Evolutionary conservation across 208 protist species (phyloP), one percentile per base, ranked within the genome.

Genomic region (Trypanosoma vivax): DNA sequence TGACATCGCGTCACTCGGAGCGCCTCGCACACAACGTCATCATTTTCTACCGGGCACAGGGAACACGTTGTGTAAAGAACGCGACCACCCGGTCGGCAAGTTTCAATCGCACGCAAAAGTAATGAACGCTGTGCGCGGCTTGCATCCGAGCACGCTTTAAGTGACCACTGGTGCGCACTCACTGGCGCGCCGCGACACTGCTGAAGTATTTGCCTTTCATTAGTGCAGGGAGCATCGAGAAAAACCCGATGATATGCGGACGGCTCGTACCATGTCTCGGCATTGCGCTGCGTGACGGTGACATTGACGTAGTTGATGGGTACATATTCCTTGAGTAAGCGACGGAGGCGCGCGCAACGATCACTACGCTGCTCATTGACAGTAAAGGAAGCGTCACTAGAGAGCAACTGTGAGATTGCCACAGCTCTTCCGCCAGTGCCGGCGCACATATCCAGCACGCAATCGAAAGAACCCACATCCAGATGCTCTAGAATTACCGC

Each of bases 11-110:
- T 85, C 7, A 72, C 49, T 23, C 57, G 65, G 63, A 91, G 66
- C 16, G 50, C 80, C 50, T 83, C 65, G 10, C 43, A 65, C 18
- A 97, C 76, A 31, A 95, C 81, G 16, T 65, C 74, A 39, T 96
- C 90, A 58, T 96, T 96, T 54, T 96, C 90, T 14, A 83, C 21
- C 0, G 83, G 78, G 4, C 72, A 90, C 40, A 97, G 77, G 18
- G 87, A 90, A 64, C 85, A 94, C 6, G 92, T 97, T 60, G 76
- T 93, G 76, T 96, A 97, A 21, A 97, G 88, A 13, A 96, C 63
- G 25, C 73, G 66, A 25, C 90, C 92, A 0, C 83, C 84, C 5
- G 75, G 64, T 21, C 50, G 42, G 39, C 79, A 79, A 9, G 83
- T 88, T 60, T 95, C 86, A 6, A 95, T 54, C 2, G 76, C 87